Base-by-base conservation (phyloP, 2,329 filamentous ascomycete genomes). In the Paracoccidioides brasiliensis region DNA sequence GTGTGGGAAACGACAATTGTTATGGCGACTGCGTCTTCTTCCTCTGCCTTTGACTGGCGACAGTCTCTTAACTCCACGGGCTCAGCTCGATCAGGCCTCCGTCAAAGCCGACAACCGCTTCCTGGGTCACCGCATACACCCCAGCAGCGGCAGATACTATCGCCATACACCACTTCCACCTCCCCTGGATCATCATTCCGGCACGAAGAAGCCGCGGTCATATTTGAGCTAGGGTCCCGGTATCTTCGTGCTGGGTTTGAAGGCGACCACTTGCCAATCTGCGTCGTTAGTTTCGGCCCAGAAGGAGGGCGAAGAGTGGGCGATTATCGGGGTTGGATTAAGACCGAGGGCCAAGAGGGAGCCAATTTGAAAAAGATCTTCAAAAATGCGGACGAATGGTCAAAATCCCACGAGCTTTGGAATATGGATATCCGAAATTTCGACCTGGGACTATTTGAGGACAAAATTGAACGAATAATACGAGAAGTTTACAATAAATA, bases 241-340 rank as follows among this genome's bases (percentile, higher is more conserved):
- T 85, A 83, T 69, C 70, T 97, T 32, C 82, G 86, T 46, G 84
- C 86, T 8, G 93, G 93, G 0, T 93, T 96, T 66, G 88, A 90
- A 5, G 90, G 90, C 53, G 90, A 95, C 69, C 80, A 83, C 45
- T 72, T 77, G 3, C 90, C 90, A 14, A 74, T 79, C 62, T 94
- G 91, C 68, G 80, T 77, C 12, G 73, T 90, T 28, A 76, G 79
- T 28, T 91, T 90, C 68, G 82, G 83, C 0, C 88, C 88, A 0
- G 85, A 90, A 59, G 79, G 86, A 65, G 83, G 86, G 65, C 80
- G 87, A 54, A 80, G 91, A 58, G 81, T 81, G 9, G 93, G 90
- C 7, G 90, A 96, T 70, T 91, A 90, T 69, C 76, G 88, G 61
- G 78, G 78, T 57, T 93, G 85, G 84, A 66, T 77, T 56, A 72